A percentile compares a stretch with the other conserved stretches of the same genome.
phyloP scores from a whole-genome alignment of 345 rosid species.

The Corchorus capsularis region DNA sequence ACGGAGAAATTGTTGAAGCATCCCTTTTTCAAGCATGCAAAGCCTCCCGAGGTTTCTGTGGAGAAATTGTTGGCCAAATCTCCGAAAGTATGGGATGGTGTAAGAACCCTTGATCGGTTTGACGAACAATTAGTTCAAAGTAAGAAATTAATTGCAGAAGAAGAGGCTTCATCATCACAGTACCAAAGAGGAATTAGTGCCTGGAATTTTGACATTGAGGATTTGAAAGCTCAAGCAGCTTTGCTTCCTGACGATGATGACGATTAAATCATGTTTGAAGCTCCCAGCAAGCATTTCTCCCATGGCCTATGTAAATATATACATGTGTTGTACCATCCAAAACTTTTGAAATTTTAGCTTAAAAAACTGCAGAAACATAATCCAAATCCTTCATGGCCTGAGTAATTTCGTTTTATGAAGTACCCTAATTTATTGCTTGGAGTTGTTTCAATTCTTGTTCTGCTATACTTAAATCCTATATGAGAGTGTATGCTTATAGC shows the following conservation, averaged over 20 bases:
- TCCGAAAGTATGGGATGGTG: slow-evolving; percentile 92
- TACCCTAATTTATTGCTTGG: too few relatives aligned
- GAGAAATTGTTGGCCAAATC: slow-evolving; percentile 71
- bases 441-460: too few relatives aligned
- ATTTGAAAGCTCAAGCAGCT: slow-evolving; percentile 86
- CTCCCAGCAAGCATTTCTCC: too few relatives aligned
- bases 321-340: too few relatives aligned
- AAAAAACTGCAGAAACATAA: too few relatives aligned
- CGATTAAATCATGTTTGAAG: background rate
- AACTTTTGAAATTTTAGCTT: too few relatives aligned
- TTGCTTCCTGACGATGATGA: slow-evolving; percentile 84
- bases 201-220: slow-evolving; percentile 95
- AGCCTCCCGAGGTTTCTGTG: slow-evolving; percentile 87
- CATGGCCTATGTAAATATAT: too few relatives aligned
- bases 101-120: slow-evolving; percentile 58
- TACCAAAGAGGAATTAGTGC: slow-evolving; percentile 99
- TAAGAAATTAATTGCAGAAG: slow-evolving; percentile 92
- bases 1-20: slow-evolving; percentile 92
- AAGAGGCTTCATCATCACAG: slow-evolving; percentile 93
- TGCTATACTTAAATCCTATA: too few relatives aligned
- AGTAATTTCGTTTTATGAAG: too few relatives aligned
- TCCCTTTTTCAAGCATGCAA: slow-evolving; percentile 85
- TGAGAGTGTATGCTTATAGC: too few relatives aligned
- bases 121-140: slow-evolving; percentile 78
- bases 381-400: too few relatives aligned